phyloP scores from a whole-genome alignment of 1,139 yeast species.

The Diutina ranongensis region DNA sequence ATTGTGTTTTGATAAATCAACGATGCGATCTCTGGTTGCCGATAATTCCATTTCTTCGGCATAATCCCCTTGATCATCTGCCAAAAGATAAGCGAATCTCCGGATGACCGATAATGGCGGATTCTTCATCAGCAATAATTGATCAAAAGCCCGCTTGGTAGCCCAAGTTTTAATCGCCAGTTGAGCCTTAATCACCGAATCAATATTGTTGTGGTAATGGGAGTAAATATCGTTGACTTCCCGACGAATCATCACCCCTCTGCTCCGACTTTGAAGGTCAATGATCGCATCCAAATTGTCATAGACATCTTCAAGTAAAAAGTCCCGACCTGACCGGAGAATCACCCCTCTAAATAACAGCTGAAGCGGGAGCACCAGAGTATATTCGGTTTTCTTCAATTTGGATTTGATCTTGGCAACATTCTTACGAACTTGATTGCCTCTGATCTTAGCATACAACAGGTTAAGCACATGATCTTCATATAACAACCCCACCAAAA shows the following conservation, averaged over 20 bases:
- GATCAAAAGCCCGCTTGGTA: constrained; percentile 63
- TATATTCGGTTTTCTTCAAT: constrained; percentile 14
- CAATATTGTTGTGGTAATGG: constrained; percentile 45
- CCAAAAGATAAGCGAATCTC: constrained; percentile 65
- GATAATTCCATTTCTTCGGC: constrained; percentile 68
- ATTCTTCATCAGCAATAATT: constrained; percentile 53
- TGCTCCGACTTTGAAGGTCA: constrained; percentile 35
- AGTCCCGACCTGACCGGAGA: constrained; percentile 37
- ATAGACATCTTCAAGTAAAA: constrained; percentile 41
- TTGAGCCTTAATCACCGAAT: constrained; percentile 59
- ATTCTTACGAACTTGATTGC: constrained; percentile 25
- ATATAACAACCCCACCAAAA: constrained; percentile 29
- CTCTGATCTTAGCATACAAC: constrained; percentile 36
- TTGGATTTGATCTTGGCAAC: constrained; percentile 14
- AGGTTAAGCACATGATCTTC: constrained; percentile 26
- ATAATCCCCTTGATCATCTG: constrained; percentile 65
- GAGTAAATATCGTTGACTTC: constrained; percentile 26
- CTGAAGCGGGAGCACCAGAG: constrained; percentile 21
- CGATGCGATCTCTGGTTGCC: constrained; percentile 53
- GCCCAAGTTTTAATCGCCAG: constrained; percentile 57
- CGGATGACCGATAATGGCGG: constrained; percentile 74
- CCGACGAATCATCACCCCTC: constrained; percentile 35
- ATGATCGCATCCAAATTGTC: constrained; percentile 28
- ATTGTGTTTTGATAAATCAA: constrained; percentile 50
- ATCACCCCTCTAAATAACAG: constrained; percentile 36